Conservation (phyloP, 257 asterid genomes). For the Jasminum sambac region DNA sequence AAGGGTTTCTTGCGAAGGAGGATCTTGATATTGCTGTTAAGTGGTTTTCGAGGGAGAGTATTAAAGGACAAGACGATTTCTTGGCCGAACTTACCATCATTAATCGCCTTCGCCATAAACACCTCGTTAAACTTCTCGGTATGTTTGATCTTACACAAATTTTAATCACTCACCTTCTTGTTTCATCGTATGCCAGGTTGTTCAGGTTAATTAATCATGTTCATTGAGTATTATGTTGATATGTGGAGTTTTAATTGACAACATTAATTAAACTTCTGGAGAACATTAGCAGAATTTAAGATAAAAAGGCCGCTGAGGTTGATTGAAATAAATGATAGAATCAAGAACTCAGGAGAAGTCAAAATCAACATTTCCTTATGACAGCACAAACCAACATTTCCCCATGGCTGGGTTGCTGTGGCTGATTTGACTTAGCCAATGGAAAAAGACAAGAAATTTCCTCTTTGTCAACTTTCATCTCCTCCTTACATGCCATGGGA, state of each 20-base stretch:
- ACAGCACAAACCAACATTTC: neutral
- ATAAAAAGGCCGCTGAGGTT: neutral
- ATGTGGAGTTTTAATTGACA: neutral
- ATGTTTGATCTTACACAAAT: neutral
- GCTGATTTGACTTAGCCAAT: neutral
- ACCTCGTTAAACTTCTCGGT: constrained; percentile 89
- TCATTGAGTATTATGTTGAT: neutral
- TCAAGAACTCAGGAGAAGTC: neutral
- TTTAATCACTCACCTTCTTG: neutral
- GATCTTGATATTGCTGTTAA: constrained; percentile 76
- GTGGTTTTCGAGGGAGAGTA: constrained; percentile 70
- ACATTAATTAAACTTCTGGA: neutral
- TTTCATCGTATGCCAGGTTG: neutral
- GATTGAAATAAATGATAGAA: neutral
- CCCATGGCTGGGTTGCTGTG: neutral
- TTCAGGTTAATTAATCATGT: neutral
- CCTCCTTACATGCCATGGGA: neutral
- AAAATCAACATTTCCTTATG: neutral
- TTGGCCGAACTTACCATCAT: constrained; percentile 89
- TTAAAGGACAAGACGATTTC: constrained; percentile 83
- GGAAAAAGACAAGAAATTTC: constrained; percentile 30
- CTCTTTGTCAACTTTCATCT: constrained; percentile 5
- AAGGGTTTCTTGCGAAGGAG: constrained; percentile 58
- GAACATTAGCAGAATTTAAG: constrained; percentile 7
- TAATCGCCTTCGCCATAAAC: constrained; percentile 83